Evolutionary conservation across 2,329 filamentous ascomycete species (phyloP).

Genomic region (Didymella pinodella): DNA sequence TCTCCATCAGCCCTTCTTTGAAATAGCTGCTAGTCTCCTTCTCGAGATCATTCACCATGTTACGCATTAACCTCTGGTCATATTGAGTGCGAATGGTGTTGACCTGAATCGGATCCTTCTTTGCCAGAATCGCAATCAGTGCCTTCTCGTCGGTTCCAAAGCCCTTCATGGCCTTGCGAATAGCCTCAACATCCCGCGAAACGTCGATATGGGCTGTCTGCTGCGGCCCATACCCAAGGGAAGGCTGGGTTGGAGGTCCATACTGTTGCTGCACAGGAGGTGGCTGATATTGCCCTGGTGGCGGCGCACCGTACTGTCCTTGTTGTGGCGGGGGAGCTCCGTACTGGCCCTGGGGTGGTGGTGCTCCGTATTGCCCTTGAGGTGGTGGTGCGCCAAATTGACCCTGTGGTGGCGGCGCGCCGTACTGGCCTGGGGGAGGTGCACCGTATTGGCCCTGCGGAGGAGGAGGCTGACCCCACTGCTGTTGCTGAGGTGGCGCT

Average conservation of each 20-base stretch:
- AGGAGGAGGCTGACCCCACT: constrained; percentile 30
- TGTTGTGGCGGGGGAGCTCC: constrained; percentile 46
- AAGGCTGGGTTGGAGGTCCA: constrained; percentile 56
- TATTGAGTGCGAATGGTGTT: constrained; percentile 69
- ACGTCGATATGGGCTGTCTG: constrained; percentile 68
- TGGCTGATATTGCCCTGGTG: constrained; percentile 26
- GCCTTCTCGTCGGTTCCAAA: constrained; percentile 87
- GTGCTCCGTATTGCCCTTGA: constrained; percentile 41
- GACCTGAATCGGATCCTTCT: constrained; percentile 80
- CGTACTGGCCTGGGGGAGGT: constrained; percentile 37
- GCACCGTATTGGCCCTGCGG: constrained; percentile 32
- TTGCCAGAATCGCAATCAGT: constrained; percentile 73
- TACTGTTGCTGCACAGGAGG: constrained; percentile 42
- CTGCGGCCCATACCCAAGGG: constrained; percentile 76
- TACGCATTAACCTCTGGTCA: constrained; percentile 66
- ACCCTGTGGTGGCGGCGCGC: constrained; percentile 36
- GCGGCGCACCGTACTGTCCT: constrained; percentile 49
- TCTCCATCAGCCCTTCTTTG: constrained; percentile 74
- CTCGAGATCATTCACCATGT: constrained; percentile 77
- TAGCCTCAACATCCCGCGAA: constrained; percentile 70
- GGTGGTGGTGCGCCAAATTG: constrained; percentile 27
- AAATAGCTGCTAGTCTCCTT: constrained; percentile 79
- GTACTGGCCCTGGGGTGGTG: constrained; percentile 34
- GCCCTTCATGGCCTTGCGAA: constrained; percentile 89
- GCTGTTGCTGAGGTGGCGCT: constrained; percentile 39